Conservation (phyloP, 2,329 filamentous ascomycete genomes). For the Nemania abortiva region DNA sequence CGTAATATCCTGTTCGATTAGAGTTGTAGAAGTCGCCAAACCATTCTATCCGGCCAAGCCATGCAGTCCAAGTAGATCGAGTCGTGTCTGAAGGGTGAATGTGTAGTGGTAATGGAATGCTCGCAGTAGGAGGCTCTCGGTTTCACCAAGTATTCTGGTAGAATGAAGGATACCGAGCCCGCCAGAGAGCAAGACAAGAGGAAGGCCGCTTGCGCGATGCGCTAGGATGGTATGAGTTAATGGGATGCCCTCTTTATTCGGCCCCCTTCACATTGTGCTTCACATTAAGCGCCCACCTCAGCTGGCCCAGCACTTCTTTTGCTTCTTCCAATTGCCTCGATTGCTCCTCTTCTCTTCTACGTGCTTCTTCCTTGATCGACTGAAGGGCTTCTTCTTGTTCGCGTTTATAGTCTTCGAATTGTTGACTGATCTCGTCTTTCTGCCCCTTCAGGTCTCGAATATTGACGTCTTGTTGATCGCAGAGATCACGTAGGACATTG, state of each 20-base stretch:
- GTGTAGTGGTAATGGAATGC: conserved; percentile 13
- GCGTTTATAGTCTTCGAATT: conserved; percentile 74
- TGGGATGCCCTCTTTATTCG: conserved; percentile 54
- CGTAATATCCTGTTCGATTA: conserved; percentile 38
- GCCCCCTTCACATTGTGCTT: conserved; percentile 71
- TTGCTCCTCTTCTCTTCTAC: conserved; percentile 71
- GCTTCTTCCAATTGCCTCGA: conserved; percentile 69
- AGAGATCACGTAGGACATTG: conserved; percentile 73
- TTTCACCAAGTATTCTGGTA: conserved; percentile 1
- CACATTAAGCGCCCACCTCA: conserved; percentile 79
- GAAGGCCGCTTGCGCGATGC: conserved; percentile 6
- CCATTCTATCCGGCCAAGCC: conserved; percentile 36
- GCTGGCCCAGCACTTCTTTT: conserved; percentile 71
- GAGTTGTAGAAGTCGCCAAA: conserved; percentile 25
- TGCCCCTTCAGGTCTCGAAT: conserved; percentile 70
- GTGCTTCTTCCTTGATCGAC: conserved; percentile 69
- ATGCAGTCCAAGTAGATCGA: conserved; percentile 35
- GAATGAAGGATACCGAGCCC: conserved; percentile 5
- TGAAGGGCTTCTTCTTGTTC: conserved; percentile 72
- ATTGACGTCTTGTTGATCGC: conserved; percentile 79
- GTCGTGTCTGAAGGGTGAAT: conserved; percentile 27
- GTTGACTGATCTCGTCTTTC: conserved; percentile 70
- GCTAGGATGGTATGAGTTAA: conserved; percentile 6
- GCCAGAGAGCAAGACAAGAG: conserved; percentile 39
- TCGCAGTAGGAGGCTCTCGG: not conserved